Evolutionary conservation across 768 basidiomycete genomes (phyloP), one percentile per base, ranked within the genome.

Genomic region (Pulveroboletus sp.): DNA sequence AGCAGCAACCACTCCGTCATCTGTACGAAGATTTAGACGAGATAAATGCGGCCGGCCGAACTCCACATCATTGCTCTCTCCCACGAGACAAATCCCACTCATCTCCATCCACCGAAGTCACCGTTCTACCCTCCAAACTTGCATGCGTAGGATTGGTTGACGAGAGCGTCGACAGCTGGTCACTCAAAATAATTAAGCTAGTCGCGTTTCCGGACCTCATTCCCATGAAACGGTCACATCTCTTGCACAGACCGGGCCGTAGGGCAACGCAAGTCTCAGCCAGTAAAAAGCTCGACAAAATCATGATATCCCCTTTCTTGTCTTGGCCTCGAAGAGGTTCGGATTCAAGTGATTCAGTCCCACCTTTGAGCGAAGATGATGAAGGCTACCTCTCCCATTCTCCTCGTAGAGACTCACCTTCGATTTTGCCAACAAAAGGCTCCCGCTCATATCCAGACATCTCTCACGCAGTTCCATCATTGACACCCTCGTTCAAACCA

Each of bases 201-300:
- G 75, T 90, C 32, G 85, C 86, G 6, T 89, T 81, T 63, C 85
- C 86, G 0, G 86, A 88, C 51, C 75, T 89, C 45, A 82, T 86
- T 26, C 73, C 75, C n/a, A 43, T 55, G 1, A 62, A 55, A 37
- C 44, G 45, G n/a, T 34, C 61, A 1, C 48, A 40, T 30, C 45
- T 44, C 40, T 50, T 47, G 27, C 50, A 31, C 17, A 9, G 43
- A 16, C 34, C 55, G 41, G 37, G 39, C 38, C 31, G 29, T 29
- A 36, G 38, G 41, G 19, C 50, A 41, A 26, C 37, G 8, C 47
- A 49, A 17, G 43, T 55, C 12, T 47, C 50, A 46, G 22, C 34
- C 17, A 24, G 41, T 29, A 51, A 42, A 61, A 45, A 43, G 23
- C 8, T 54, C 24, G 47, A 54, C 2, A 49, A 51, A 52, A 40